phyloP scores from a whole-genome alignment of 1,284 basidiomycete species.

The Bjerkandera adusta region DNA sequence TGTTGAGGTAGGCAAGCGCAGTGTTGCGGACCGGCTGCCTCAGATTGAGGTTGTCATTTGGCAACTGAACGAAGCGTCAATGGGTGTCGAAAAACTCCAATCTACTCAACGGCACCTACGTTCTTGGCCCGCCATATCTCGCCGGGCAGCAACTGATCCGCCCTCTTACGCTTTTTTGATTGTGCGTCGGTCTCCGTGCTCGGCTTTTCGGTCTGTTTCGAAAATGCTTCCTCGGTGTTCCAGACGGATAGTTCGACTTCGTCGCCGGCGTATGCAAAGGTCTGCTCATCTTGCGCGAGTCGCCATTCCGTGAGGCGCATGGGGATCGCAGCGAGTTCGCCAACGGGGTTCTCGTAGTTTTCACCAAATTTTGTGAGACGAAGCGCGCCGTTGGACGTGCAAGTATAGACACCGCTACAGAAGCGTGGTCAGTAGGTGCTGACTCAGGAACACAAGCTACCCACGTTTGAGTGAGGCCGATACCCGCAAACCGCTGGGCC shows the following conservation, averaged over 20 bases:
- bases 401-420: constrained; percentile 55
- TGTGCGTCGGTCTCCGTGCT: constrained; percentile 17
- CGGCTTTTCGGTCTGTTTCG: constrained; percentile 18
- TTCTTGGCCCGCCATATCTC: constrained; percentile 84
- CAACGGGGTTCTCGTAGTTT: constrained; percentile 22
- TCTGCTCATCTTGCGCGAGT: constrained; percentile 47
- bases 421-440: too few relatives aligned
- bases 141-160: constrained; percentile 58
- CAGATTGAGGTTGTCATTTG: constrained; percentile 76
- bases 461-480: constrained; percentile 47
- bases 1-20: constrained; percentile 55
- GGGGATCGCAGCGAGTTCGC: constrained; percentile 45
- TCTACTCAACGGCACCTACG: constrained; percentile 39
- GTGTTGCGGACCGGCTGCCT: constrained; percentile 83
- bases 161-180: constrained; percentile 69
- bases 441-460: constrained; percentile 13
- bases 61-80: constrained; percentile 43
- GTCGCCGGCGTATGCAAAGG: constrained; percentile 83
- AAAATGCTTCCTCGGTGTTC: constrained; percentile 73
- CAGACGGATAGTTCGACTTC: constrained; percentile 87
- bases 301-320: constrained; percentile 65
- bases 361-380: constrained; percentile 41
- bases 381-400: constrained; percentile 72
- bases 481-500: constrained; percentile 58
- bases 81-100: too few relatives aligned